Evolutionary conservation across 2,329 filamentous ascomycete genomes (phyloP), one percentile per base, ranked within the genome.

Genomic region (Aspergillus floridensis): DNA sequence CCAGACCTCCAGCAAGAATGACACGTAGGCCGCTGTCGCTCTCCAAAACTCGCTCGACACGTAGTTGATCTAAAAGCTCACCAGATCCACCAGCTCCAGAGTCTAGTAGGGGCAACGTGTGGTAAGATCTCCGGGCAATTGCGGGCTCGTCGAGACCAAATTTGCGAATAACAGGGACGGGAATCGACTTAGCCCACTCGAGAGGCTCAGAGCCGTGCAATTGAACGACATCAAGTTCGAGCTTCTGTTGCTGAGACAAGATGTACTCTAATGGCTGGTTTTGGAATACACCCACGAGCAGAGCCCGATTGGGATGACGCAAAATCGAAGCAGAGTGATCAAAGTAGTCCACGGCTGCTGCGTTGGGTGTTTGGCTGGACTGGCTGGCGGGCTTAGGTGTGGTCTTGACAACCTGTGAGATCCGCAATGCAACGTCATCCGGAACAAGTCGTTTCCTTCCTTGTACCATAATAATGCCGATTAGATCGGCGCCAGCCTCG

Each of bases 251-350:
- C 73, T 93, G 86, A 63, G 88, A 84, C 53, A 98, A 81, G 6
- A 99, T 82, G 67, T 96, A 92, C 38, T 86, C 84, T 10, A 99
- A 81, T 0, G 93, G 86, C 71, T 98, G 93, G 73, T 97, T 90
- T 68, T 91, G 89, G 79, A 99, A 99, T 2, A 99, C 93, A 58
- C 95, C 95, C 5, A 96, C 95, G 0, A 99, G 82, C 2, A 95
- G 82, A 0, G 93, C 88, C 10, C 90, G 85, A 71, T 72, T 80
- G 72, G 72, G 82, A 75, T 81, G 76, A 7, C 77, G 76, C 22
- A 87, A 70, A 10, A 80, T 71, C 31, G 72, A 70, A 12, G 79
- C 71, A 2, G 80, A 79, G 66, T 87, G 79, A 11, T 84, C 83
- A 73, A 96, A 98, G 76, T 88, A 96, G 71, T 93, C 91, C 59